phyloP scores from a whole-genome alignment of 2,329 filamentous ascomycete species.

The Hypoxylon sp. region DNA sequence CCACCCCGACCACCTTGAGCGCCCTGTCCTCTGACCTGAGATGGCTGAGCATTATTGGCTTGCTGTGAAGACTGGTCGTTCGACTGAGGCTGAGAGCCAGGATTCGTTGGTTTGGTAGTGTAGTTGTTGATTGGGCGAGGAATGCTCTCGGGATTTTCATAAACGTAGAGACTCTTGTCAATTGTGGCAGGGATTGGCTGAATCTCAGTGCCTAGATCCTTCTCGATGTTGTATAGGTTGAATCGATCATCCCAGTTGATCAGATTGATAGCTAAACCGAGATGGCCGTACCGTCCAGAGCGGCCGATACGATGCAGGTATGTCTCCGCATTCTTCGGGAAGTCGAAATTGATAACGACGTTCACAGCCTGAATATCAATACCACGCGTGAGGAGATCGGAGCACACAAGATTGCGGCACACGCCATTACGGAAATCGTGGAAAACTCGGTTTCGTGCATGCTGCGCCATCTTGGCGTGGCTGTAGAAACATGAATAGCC shows the following conservation, averaged over 20 bases:
- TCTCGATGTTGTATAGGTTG: constrained; percentile 98
- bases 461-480: constrained; percentile 97
- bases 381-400: constrained; percentile 95
- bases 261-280: constrained; percentile 97
- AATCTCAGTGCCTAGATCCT: constrained; percentile 97
- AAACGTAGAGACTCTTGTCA: constrained; percentile 98
- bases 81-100: constrained; percentile 49
- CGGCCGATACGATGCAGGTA: constrained; percentile 98
- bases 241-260: constrained; percentile 99
- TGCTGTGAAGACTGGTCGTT: constrained; percentile 49
- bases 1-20: constrained; percentile 48
- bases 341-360: constrained; percentile 99
- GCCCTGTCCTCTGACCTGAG: constrained; percentile 52
- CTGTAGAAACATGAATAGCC: constrained; percentile 99
- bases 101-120: constrained; percentile 41
- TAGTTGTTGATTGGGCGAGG: constrained; percentile 80
- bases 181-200: constrained; percentile 95
- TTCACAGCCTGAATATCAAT: constrained; percentile 99
- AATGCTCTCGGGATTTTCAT: constrained; percentile 95
- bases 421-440: constrained; percentile 99
- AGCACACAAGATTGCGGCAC: constrained; percentile 98
- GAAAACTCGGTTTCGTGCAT: constrained; percentile 97
- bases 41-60: constrained; percentile 42
- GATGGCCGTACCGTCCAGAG: constrained; percentile 95
- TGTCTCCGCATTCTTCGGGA: constrained; percentile 98